These are phyloP conservation scores for Lactarius evosmus DNA, from an alignment of 768 basidiomycete genomes.

Conservation along the genomic window DNA sequence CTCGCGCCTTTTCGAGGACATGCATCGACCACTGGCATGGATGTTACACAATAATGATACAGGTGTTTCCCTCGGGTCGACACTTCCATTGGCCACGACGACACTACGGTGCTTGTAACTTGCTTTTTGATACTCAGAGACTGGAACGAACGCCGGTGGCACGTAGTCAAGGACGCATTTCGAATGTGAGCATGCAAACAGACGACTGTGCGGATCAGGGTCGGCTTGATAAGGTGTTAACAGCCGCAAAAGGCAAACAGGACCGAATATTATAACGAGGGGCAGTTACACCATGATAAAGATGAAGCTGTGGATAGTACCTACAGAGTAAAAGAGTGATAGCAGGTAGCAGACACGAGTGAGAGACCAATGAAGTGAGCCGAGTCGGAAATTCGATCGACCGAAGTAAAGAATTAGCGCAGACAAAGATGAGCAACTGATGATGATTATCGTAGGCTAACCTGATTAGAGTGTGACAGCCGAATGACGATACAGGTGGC, in stretches of 20 bases:
- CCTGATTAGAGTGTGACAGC: background rate
- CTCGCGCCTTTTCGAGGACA: background rate
- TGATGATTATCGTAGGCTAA: background rate
- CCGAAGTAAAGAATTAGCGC: background rate
- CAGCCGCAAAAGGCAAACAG: background rate
- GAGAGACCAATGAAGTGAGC: too few relatives aligned
- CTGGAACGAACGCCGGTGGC: background rate
- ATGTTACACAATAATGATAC: background rate
- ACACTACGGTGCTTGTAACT: background rate
- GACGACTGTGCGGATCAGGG: background rate
- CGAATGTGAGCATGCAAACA: background rate
- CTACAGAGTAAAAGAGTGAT: background rate
- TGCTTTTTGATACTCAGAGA: background rate
- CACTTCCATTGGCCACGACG: conserved; percentile 3
- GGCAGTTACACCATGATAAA: background rate
- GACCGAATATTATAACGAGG: background rate
- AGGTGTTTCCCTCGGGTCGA: background rate
- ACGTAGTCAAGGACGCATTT: background rate
- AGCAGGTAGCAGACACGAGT: background rate
- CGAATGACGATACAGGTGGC: background rate
- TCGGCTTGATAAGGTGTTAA: background rate
- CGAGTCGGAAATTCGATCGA: too few relatives aligned
- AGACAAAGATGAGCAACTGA: background rate
- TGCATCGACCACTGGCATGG: background rate
- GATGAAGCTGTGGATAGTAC: background rate